Conservation (phyloP, 352 stramenopile genomes). For the Phytophthora uliginosa region DNA sequence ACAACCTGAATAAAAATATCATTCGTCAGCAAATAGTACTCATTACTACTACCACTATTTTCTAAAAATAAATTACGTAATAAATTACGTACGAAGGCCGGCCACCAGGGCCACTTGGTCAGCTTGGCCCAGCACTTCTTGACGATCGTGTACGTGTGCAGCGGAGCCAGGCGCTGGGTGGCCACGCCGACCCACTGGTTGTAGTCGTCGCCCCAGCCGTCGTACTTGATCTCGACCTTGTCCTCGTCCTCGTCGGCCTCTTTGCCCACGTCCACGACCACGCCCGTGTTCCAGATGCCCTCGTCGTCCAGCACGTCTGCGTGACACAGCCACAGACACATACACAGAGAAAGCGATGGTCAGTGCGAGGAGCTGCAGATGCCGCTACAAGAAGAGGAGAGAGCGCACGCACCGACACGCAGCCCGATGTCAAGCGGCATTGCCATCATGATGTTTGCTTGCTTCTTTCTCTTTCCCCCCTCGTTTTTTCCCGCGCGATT, state of each 20-base stretch:
- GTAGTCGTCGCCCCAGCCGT: constrained; percentile 85
- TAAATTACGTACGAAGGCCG: constrained; percentile 61
- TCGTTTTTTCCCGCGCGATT: constrained; percentile 22
- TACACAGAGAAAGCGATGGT: constrained; percentile 7
- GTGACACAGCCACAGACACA: neutral
- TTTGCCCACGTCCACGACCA: constrained; percentile 73
- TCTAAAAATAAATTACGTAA: neutral
- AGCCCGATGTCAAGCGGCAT: constrained; percentile 78
- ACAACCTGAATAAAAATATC: constrained; percentile 49
- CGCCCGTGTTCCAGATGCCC: constrained; percentile 86
- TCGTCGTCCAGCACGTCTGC: constrained; percentile 86
- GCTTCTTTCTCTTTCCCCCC: constrained; percentile 18
- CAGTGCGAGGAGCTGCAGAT: neutral
- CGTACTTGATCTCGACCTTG: constrained; percentile 87
- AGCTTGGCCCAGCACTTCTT: constrained; percentile 91
- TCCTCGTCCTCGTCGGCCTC: constrained; percentile 55
- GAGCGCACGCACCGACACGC: constrained; percentile 67
- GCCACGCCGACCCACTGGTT: constrained; percentile 78
- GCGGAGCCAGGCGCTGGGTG: constrained; percentile 69
- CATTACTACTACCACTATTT: neutral
- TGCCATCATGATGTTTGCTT: constrained; percentile 40
- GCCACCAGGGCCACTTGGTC: constrained; percentile 88
- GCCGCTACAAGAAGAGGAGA: neutral
- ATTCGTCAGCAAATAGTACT: constrained; percentile 4
- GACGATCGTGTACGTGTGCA: constrained; percentile 87